Evolutionary conservation across 2,329 filamentous ascomycete species (phyloP).

Genomic region (Apiospora malaysiana): DNA sequence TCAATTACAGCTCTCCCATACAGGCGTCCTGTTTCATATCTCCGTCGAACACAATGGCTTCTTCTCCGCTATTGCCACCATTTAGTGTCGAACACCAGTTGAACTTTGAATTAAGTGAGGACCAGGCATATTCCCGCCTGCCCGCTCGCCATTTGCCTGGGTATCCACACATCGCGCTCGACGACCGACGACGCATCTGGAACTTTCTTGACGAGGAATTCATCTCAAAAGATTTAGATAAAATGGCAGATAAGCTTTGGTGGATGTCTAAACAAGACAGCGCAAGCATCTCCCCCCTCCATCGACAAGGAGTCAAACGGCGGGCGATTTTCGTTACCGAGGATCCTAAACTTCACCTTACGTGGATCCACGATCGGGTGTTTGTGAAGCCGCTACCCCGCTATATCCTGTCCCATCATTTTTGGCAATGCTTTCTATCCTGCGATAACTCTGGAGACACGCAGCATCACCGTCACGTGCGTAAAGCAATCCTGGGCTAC

Average conservation of each 20-base stretch:
- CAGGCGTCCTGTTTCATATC: no score
- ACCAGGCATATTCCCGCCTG: not conserved
- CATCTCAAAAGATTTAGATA: slow-evolving; percentile 25
- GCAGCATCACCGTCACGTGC: slow-evolving; percentile 21
- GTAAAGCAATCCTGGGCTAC: slow-evolving; percentile 38
- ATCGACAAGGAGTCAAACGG: slow-evolving; percentile 36
- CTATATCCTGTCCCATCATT: slow-evolving; percentile 35
- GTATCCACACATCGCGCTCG: slow-evolving; percentile 24
- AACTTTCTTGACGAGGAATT: slow-evolving; percentile 26
- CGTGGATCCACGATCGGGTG: slow-evolving; percentile 38
- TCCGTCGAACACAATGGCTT: not conserved
- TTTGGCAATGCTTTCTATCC: slow-evolving; percentile 34
- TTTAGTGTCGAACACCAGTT: not conserved
- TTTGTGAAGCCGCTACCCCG: slow-evolving; percentile 42
- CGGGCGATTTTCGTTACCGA: slow-evolving; percentile 43
- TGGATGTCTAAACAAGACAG: slow-evolving; percentile 28
- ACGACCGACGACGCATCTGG: slow-evolving; percentile 4
- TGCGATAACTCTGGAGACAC: slow-evolving; percentile 19
- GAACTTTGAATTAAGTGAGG: not conserved
- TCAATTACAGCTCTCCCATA: no score
- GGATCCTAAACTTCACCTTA: slow-evolving; percentile 42
- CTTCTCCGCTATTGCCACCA: not conserved
- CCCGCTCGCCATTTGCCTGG: slow-evolving; percentile 23
- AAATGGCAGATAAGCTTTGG: slow-evolving; percentile 23
- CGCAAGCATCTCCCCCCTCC: slow-evolving; percentile 33